phyloP scores from a whole-genome alignment of 768 basidiomycete genomes.

The Leucocoprinus sp. region DNA sequence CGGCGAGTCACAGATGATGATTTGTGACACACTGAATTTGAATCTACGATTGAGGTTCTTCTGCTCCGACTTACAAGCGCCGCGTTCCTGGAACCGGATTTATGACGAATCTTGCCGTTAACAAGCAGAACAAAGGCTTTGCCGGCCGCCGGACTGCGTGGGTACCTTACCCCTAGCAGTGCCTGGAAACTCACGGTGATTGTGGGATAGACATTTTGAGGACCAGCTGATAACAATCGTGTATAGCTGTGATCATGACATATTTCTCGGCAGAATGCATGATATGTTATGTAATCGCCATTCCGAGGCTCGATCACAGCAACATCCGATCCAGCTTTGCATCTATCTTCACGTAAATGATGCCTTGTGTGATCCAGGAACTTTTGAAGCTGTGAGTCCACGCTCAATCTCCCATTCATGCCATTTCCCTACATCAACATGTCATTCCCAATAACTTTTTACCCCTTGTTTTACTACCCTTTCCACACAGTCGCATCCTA shows the following conservation, averaged over 20 bases:
- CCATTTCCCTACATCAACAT: conserved; percentile 6
- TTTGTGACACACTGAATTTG: neutral
- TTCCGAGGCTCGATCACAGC: conserved; percentile 8
- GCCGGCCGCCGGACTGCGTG: neutral
- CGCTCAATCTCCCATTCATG: conserved; percentile 9
- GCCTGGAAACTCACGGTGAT: neutral
- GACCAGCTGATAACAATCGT: no score
- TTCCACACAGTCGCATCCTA: conserved; percentile 4
- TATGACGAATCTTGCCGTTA: no score
- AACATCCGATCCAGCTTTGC: conserved; percentile 9
- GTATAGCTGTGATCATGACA: no score
- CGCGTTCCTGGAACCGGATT: no score
- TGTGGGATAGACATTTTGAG: neutral
- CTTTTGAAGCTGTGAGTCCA: conserved; percentile 7
- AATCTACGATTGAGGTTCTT: conserved; percentile 2
- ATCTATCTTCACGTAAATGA: conserved; percentile 9
- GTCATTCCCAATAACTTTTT: conserved; percentile 1
- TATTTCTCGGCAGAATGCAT: neutral
- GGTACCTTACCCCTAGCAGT: no score
- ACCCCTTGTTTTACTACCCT: neutral
- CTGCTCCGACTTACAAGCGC: conserved; percentile 3
- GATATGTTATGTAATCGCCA: conserved; percentile 12
- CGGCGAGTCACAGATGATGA: conserved; percentile 4
- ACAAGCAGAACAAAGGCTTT: no score
- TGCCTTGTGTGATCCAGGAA: conserved; percentile 1